Evolutionary conservation across 169 alveolate genomes (phyloP).

Genomic region (Theileria annulata): DNA sequence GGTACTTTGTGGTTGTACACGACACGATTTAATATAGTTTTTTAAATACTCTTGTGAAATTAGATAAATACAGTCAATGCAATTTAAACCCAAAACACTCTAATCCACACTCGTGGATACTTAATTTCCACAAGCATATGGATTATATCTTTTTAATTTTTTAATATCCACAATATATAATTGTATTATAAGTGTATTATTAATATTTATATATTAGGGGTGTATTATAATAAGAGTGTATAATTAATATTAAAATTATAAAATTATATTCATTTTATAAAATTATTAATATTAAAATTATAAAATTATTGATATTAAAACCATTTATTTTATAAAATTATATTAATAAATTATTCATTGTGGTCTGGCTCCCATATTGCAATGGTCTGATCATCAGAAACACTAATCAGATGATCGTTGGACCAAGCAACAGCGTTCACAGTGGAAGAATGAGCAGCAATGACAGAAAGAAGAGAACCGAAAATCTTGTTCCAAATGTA

Average conservation of each 20-base stretch:
- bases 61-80: not conserved
- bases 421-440: slow-evolving; percentile 86
- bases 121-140: not conserved
- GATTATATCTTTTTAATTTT: not conserved
- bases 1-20: no score
- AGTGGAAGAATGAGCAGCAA: slow-evolving; percentile 80
- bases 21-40: not conserved
- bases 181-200: no score
- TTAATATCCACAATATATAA: not conserved
- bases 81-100: not conserved
- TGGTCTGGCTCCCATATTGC: slow-evolving; percentile 73
- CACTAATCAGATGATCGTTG: slow-evolving; percentile 66
- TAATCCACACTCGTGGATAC: not conserved
- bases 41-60: not conserved
- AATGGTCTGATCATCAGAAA: slow-evolving; percentile 73
- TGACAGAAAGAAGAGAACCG: slow-evolving; percentile 76
- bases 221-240: no score
- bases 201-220: not conserved
- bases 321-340: not conserved
- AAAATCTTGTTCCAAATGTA: slow-evolving; percentile 82
- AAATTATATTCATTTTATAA: no score
- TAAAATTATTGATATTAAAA: no score
- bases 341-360: not conserved
- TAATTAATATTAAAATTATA: no score
- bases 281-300: no score